Conservation (phyloP, 495 filamentous ascomycete species). For the Glutinoglossum americanum region DNA sequence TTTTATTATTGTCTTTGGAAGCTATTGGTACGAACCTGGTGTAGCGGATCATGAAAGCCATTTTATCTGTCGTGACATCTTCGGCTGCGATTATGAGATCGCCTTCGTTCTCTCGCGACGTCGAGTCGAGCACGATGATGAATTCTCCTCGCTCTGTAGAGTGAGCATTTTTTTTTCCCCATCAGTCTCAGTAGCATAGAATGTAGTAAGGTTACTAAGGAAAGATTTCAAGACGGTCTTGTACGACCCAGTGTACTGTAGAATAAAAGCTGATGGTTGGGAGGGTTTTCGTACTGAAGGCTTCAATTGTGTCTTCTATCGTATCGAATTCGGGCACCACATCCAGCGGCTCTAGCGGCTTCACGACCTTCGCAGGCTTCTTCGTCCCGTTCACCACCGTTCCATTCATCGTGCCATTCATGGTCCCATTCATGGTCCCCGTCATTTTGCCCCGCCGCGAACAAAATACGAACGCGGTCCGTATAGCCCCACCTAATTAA, state of each 20-base stretch:
- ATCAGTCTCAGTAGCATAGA: neutral
- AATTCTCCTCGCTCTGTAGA: constrained; percentile 64
- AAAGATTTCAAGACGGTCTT: no score
- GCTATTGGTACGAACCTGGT: constrained; percentile 29
- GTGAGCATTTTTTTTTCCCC: neutral
- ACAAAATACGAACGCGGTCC: neutral
- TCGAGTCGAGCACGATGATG: constrained; percentile 82
- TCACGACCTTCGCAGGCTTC: neutral
- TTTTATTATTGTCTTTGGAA: no score
- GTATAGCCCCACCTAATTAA: no score
- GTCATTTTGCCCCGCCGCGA: neutral
- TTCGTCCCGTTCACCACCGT: neutral
- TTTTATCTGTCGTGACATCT: constrained; percentile 65
- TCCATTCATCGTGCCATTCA: neutral
- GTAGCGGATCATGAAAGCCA: constrained; percentile 86
- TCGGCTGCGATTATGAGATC: constrained; percentile 90
- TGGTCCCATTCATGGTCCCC: neutral
- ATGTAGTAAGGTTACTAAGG: neutral
- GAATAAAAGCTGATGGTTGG: no score
- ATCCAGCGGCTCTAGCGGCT: neutral
- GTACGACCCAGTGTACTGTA: no score
- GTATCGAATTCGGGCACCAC: constrained; percentile 42
- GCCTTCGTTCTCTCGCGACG: constrained; percentile 87
- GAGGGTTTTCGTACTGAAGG: constrained; percentile 44
- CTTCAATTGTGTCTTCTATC: constrained; percentile 64